Evolutionary conservation across 148 eudicot species (phyloP), one percentile per base, ranked within the genome.

Genomic region (Talinum fruticosum): DNA sequence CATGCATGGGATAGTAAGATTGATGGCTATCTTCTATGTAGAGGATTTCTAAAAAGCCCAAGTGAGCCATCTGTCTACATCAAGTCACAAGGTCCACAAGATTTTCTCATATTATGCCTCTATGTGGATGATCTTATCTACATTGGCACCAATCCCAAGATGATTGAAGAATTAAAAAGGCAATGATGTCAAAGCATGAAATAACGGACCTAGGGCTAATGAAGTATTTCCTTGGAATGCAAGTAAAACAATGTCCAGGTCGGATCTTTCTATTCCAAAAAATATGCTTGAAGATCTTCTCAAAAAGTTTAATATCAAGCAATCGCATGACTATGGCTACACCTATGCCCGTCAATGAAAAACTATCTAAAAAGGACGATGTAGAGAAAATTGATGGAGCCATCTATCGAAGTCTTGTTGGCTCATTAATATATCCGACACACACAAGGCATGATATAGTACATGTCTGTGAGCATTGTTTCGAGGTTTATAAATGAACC

Each of bases 51-150:
- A 1, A 75, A 74, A 62, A 62, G 69, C 14, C 54, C 53, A n/a
- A 62, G 70, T 62, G 69, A 36, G 69, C 54, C 77, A 75, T 75
- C 69, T 18, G 33, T 75, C 1, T 75, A 37, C 23, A 38, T 75
- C 1, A 75, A 75, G 77, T 19, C 69, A 10, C 53, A 75, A 36
- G 77, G 49, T n/a, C n/a, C n/a, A 21, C 24, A 5, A 35, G 34
- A 75, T 30, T 75, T 75, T 16, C 54, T 75, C 15, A 64, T 75
- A 29, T 6, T 73, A 1, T 73, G 66, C 30, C 18, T 74, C 18
- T 74, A 72, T 30, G 64, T 72, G 4, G 75, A 51, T 49, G 62
- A 72, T 30, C 75, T 72, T 24, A 72, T 72, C 24, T 72, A 47
- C 13, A 72, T 47, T 30, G 38, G 75, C 36, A 49, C 38, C 1